phyloP scores from a whole-genome alignment of 148 eudicot species.

The Camellia granthamiana region DNA sequence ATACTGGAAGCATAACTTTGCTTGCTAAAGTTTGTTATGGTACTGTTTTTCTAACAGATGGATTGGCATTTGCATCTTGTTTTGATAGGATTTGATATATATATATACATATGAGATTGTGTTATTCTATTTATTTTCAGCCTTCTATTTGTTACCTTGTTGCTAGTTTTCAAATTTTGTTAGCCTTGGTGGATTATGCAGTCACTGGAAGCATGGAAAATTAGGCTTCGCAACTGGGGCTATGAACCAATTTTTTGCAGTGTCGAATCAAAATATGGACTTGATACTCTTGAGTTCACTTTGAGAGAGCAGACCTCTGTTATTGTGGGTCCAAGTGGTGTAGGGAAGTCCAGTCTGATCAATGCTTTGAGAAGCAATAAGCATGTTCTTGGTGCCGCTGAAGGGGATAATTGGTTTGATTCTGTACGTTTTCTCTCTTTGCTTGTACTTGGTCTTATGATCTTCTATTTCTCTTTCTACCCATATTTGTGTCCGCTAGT shows the following conservation, averaged over 20 bases:
- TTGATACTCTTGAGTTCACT: constrained; percentile 71
- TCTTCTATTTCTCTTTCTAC: not conserved
- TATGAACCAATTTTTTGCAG: constrained; percentile 86
- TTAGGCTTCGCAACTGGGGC: constrained; percentile 79
- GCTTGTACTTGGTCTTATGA: not conserved
- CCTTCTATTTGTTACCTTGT: not conserved
- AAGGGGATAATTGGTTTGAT: constrained; percentile 55
- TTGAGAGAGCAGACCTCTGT: constrained; percentile 82
- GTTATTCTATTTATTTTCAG: not conserved
- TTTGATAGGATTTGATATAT: not conserved
- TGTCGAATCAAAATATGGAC: constrained; percentile 61
- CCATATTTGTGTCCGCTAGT: not conserved
- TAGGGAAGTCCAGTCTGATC: constrained; percentile 93
- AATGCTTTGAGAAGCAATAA: constrained; percentile 69
- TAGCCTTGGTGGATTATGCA: constrained; percentile 28
- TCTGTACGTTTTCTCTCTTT: constrained; percentile 44
- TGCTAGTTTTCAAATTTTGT: constrained; percentile 2
- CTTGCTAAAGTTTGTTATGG: not conserved
- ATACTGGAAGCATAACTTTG: not conserved
- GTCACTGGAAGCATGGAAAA: constrained; percentile 65
- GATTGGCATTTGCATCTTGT: not conserved
- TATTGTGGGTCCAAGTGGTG: constrained; percentile 97
- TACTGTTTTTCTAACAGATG: not conserved
- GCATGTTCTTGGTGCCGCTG: constrained; percentile 26
- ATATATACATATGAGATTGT: not conserved